Base-by-base conservation (phyloP, 2,329 filamentous ascomycete species). In the Penicillium sp. region DNA sequence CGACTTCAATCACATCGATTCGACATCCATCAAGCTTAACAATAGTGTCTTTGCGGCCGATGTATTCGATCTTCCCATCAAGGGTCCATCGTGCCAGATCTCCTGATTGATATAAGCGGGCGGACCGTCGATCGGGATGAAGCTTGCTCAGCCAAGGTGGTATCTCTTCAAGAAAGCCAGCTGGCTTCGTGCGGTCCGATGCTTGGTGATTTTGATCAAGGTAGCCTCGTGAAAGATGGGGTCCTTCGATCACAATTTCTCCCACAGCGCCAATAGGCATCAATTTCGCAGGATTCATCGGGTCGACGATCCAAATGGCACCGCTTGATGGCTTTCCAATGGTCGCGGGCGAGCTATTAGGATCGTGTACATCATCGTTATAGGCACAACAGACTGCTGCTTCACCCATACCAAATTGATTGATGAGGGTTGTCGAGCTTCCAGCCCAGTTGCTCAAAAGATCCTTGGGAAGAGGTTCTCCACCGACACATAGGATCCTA, bases 391-490 rank as follows among this genome's bases (percentile, higher is more conserved):
- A 53, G 4, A 58, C 61, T 6, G 63, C 63, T 2, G 56, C 53
- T 38, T 67, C 64, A 7, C 64, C 63, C 63, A 65, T 65, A 0
- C 65, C 65, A 39, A 63, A 67, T 26, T 65, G 62, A 16, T 67
- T 67, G 3, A 67, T 46, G 4, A 67, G 47, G 6, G 52, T 45
- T 0, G 57, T 52, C 12, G 36, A 50, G n/a, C 24, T 3, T 1
- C 45, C 28, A 12, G 28, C 39, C 64, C 64, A 67, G 33, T 58
- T 58, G 0, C 42, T 26, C 13, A 65, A 16, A 2, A 65, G 49
- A 1, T 61, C 63, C 9, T 60, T 58, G 0, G 65, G 60, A 6
- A 65, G 34, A 1, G 63, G 60, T 39, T 68, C 65, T 4, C 65
- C 65, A 12, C 63, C 63, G 4, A 68, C 53, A 15, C 62, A 64